Conservation (phyloP, 2,329 filamentous ascomycete genomes). For the Monosporascus sp. region DNA sequence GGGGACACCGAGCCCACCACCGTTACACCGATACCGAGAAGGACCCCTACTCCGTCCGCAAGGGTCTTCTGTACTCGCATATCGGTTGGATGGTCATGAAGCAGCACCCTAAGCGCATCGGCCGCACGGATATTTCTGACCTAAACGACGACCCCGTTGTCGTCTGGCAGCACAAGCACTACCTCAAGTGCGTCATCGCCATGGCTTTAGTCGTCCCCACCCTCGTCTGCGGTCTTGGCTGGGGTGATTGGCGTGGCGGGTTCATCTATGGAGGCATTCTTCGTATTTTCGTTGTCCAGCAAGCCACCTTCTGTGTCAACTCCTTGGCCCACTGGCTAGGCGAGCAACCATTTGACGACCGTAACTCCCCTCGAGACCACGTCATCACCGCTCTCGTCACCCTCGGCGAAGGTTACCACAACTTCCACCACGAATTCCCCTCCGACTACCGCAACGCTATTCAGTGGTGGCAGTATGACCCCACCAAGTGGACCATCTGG, state of each 20-base stretch:
- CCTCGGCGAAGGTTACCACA: constrained; percentile 67
- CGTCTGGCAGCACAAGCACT: constrained; percentile 45
- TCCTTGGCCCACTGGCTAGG: constrained; percentile 49
- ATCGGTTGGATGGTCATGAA: constrained; percentile 51
- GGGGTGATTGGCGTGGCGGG: constrained; percentile 44
- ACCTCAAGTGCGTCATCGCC: constrained; percentile 40
- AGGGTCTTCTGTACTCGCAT: constrained; percentile 46
- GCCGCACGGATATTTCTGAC: constrained; percentile 46
- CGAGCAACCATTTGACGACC: constrained; percentile 67
- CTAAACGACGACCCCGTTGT: constrained; percentile 46
- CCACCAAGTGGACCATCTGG: constrained; percentile 69
- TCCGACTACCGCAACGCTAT: constrained; percentile 69
- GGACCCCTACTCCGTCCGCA: constrained; percentile 48
- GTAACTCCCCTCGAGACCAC: constrained; percentile 65
- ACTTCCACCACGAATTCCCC: constrained; percentile 70
- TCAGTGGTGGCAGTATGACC: constrained; percentile 66
- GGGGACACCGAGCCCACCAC: constrained; percentile 46
- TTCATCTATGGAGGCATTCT: constrained; percentile 48
- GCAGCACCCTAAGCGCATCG: constrained; percentile 48
- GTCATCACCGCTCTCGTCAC: constrained; percentile 63
- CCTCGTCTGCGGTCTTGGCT: constrained; percentile 41
- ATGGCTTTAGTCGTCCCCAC: constrained; percentile 44
- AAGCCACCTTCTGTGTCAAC: constrained; percentile 51
- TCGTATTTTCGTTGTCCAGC: constrained; percentile 47
- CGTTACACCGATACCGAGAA: constrained; percentile 48